These are phyloP conservation scores for Magnaporthales sp. DNA, from an alignment of 2,329 filamentous ascomycete genomes.

Conservation along the genomic window DNA sequence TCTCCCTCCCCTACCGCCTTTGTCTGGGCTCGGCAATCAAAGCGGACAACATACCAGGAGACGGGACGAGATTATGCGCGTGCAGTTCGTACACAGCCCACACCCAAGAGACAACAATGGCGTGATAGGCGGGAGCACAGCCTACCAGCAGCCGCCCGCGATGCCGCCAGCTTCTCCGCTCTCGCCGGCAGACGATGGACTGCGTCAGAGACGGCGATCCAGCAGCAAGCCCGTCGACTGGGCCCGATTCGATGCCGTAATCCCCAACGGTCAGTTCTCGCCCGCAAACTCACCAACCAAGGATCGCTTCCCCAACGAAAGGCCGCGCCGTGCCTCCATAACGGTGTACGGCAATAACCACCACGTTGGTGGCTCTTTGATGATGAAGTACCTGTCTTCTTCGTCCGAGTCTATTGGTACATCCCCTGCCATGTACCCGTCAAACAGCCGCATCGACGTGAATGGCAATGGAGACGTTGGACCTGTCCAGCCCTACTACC, in stretches of 20 bases:
- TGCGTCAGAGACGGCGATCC: background rate
- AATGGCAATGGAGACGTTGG: background rate
- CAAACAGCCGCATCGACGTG: background rate
- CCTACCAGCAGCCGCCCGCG: background rate
- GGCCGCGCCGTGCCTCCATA: background rate
- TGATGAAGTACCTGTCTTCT: background rate
- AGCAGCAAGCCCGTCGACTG: constrained; percentile 1
- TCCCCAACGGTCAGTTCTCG: constrained; percentile 1
- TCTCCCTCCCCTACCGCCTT: background rate
- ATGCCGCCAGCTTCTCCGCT: background rate
- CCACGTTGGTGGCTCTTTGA: background rate
- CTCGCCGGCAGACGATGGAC: background rate
- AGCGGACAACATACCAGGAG: background rate
- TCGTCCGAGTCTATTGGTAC: background rate
- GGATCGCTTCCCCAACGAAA: background rate
- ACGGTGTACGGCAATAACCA: background rate
- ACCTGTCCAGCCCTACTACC: background rate
- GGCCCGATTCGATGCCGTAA: background rate
- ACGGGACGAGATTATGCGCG: background rate
- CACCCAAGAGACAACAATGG: background rate
- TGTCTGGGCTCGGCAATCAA: background rate
- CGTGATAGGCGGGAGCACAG: background rate
- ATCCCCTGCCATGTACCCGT: too few species aligned
- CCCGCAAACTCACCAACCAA: background rate
- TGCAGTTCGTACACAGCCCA: background rate